These are phyloP conservation scores for Geotrichum klebahnii DNA, from an alignment of 1,139 yeast species.

Conservation along the genomic window DNA sequence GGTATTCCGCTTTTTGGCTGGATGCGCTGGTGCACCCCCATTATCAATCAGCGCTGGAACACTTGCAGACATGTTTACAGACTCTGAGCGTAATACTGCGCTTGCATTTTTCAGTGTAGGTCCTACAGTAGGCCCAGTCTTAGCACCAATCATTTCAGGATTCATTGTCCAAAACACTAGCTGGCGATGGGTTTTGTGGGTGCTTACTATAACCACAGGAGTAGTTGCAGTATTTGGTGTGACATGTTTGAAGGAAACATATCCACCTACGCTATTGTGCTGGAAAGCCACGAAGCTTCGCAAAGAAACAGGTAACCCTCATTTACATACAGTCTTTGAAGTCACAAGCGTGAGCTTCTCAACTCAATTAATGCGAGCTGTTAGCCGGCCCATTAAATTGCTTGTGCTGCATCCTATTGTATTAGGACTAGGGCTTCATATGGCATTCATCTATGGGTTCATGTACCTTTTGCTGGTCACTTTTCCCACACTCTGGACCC, in stretches of 20 bases:
- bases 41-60: conserved; percentile 70
- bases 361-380: conserved; percentile 30
- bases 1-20: conserved; percentile 58
- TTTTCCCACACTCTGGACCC: conserved; percentile 52
- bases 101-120: conserved; percentile 58
- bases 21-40: conserved; percentile 63
- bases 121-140: conserved; percentile 60
- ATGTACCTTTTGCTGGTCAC: conserved; percentile 58
- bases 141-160: conserved; percentile 59
- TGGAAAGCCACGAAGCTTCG: conserved; percentile 47
- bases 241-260: conserved; percentile 50
- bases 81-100: conserved; percentile 51
- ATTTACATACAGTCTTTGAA: conserved; percentile 58
- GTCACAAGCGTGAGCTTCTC: conserved; percentile 34
- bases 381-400: conserved; percentile 53
- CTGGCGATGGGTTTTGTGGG: conserved; percentile 64
- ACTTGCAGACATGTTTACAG: conserved; percentile 58
- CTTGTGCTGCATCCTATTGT: conserved; percentile 59
- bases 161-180: conserved; percentile 45
- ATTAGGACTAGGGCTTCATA: conserved; percentile 54
- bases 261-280: conserved; percentile 52
- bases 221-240: conserved; percentile 46
- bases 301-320: conserved; percentile 52
- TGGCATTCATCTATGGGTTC: conserved; percentile 64
- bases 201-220: conserved; percentile 54